Evolutionary conservation across 306 rosid species (phyloP).

Genomic region (Trifolium pratense): DNA sequence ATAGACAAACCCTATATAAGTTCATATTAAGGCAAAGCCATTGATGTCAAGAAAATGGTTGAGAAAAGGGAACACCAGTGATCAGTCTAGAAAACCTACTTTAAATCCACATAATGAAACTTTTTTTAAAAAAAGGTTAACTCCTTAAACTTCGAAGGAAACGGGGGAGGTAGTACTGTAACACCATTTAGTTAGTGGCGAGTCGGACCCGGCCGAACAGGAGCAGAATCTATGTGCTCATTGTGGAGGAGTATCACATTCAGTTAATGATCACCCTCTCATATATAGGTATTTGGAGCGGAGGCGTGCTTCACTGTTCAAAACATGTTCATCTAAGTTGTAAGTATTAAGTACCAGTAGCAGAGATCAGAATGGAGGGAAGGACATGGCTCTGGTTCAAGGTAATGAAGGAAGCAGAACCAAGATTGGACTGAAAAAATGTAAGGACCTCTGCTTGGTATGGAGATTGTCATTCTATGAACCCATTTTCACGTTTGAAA

Average conservation of each 20-base stretch:
- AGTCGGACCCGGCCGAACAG: too few relatives aligned
- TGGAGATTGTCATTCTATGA: neutral
- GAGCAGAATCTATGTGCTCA: too few relatives aligned
- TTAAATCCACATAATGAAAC: slow-evolving; percentile 5
- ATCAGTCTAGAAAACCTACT: slow-evolving; percentile 5
- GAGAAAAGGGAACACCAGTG: neutral
- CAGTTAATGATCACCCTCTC: neutral
- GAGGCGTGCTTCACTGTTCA: neutral
- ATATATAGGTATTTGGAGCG: neutral
- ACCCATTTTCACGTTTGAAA: neutral
- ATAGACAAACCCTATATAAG: neutral
- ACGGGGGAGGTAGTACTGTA: too few relatives aligned
- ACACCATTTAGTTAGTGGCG: too few relatives aligned
- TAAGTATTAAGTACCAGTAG: neutral
- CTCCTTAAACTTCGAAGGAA: neutral
- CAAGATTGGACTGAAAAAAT: neutral
- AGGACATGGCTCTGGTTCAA: neutral
- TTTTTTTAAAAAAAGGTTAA: neutral
- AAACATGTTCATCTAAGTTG: neutral
- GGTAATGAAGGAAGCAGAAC: slow-evolving; percentile 18
- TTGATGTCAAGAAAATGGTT: slow-evolving; percentile 22
- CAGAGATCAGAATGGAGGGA: neutral
- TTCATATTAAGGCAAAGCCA: slow-evolving; percentile 3
- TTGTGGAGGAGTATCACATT: too few relatives aligned
- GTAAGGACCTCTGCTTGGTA: neutral